Base-by-base conservation (phyloP, 306 rosid species). In the Oxytropis ochrocephala region DNA sequence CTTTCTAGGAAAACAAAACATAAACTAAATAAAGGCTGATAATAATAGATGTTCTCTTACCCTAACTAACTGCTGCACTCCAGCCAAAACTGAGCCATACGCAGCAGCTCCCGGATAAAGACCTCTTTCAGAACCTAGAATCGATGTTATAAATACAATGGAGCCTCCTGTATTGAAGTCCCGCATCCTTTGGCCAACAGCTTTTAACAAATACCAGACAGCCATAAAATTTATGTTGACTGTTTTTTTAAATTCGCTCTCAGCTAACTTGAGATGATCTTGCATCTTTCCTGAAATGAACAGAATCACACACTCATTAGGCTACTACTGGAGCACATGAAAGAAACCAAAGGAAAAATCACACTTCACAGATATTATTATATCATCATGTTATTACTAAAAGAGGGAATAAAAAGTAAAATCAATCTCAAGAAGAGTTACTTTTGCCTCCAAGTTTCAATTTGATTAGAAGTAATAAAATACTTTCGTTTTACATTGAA, bases 41-140 rank as follows among this genome's bases (percentile, higher is more conserved):
- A 8, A 32, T 19, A 36, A 13, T 5, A 38, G 8, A 61, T 41
- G 9, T 30, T 65, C 4, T 27, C 81, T 43, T 81, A 92, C 98
- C 87, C 96, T 76, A 19, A 72, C 97, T 76, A 93, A 75, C 67
- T 93, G 97, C 77, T 86, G 91, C 35, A 90, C 56, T 29, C 83
- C 97, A 2, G 94, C 98, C 19, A 79, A 65, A 67, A 83, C 75
- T 4, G 94, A 81, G 60, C 86, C 91, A 67, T 78, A 88, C 3
- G 91, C 89, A 13, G 94, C 89, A 69, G 89, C 88, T 35, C 98
- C 97, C 0, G 82, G 84, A 78, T 93, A 82, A 53, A 93, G 49
- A 17, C 96, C 97, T 72, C 98, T 86, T 69, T 87, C 88, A 10
- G 85, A 73, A 53, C 98, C 98, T 30, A 68, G 33, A 1, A 93